Base-by-base conservation (phyloP, 805 yeast genomes). In the Dipodascus geniculatus region DNA sequence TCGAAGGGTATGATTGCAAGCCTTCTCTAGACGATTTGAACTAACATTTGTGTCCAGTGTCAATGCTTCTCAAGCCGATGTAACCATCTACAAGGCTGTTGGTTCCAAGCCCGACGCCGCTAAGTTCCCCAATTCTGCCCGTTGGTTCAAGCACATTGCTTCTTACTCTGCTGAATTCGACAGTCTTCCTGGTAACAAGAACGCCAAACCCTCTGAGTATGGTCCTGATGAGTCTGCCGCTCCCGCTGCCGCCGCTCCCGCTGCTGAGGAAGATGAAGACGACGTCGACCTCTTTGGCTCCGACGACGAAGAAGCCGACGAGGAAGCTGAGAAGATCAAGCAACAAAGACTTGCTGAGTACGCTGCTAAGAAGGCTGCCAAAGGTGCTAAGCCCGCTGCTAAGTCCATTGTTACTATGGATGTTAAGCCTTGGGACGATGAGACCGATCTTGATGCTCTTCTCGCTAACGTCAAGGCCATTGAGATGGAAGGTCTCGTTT, bases 381-480 rank as follows among this genome's bases (percentile, higher is more conserved):
- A 86, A 79, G 95, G 95, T 72, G 88, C 98, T 68, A 89, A 89
- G 82, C 89, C 98, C 68, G 96, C 96, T 75, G 97, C 99, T 71
- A 93, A 93, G 81, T 87, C 97, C 58, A 77, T 89, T 64, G 96
- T 93, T 69, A 91, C 99, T 69, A 71, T 93, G 67, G 99, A 93
- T 67, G 95, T 93, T 67, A 93, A 93, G 84, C 98, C 97, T 78
- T 93, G 99, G 99, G 99, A 93, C 76, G 99, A 93, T 70, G 98
- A 93, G 81, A 93, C 99, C 65, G 84, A 91, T 71, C 80, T 93
- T 71, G 95, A 93, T 60, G 84, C 83, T 74, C 71, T 93, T 77
- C 74, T 87, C 65, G 90, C 85, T 60, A 81, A 82, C 75, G 96
- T 89, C 69, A 90, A 88, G 82, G 69, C 79, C 65, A 74, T 91